These are phyloP conservation scores for Spinellus fusiger DNA, from an alignment of 192 early-diverging fungal species.

Conservation along the genomic window DNA sequence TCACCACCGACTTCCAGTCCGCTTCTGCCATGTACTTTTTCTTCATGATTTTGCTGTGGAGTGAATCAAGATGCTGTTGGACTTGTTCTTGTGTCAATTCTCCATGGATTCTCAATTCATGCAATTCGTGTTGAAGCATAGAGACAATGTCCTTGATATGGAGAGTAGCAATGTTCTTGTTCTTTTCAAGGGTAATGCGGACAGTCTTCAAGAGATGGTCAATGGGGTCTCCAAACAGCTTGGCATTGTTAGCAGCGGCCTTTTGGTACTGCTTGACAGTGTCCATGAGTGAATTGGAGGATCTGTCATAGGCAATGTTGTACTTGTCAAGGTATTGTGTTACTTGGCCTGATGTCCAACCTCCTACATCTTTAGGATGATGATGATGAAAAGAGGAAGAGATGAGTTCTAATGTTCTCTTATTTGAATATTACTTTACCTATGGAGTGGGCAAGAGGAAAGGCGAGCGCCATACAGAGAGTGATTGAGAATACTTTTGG, in stretches of 20 bases:
- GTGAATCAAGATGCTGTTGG: slow-evolving; percentile 17
- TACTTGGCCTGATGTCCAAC: slow-evolving; percentile 24
- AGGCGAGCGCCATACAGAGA: no score
- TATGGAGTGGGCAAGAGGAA: no score
- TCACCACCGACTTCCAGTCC: slow-evolving; percentile 21
- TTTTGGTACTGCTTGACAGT: slow-evolving; percentile 24
- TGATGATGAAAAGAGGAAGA: neutral
- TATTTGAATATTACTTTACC: no score
- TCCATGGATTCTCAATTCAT: slow-evolving; percentile 14
- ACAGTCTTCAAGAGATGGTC: slow-evolving; percentile 11
- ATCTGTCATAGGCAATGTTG: slow-evolving; percentile 26
- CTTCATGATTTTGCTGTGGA: slow-evolving; percentile 10
- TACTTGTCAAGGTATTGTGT: slow-evolving; percentile 22
- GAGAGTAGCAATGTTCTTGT: slow-evolving; percentile 2
- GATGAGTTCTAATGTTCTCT: no score
- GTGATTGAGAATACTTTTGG: no score
- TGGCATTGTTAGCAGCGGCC: slow-evolving; percentile 7
- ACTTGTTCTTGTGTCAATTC: slow-evolving; percentile 14
- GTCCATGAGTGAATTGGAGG: slow-evolving; percentile 2
- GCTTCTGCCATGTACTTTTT: slow-evolving; percentile 18
- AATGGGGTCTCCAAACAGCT: slow-evolving; percentile 15
- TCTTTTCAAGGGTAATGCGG: slow-evolving; percentile 16
- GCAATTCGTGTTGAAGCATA: slow-evolving; percentile 14
- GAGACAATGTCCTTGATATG: slow-evolving; percentile 10
- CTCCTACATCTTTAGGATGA: slow-evolving; percentile 12